Evolutionary conservation across 2,329 filamentous ascomycete species (phyloP), one percentile per base, ranked within the genome.

Genomic region (Whalleya microplaca): DNA sequence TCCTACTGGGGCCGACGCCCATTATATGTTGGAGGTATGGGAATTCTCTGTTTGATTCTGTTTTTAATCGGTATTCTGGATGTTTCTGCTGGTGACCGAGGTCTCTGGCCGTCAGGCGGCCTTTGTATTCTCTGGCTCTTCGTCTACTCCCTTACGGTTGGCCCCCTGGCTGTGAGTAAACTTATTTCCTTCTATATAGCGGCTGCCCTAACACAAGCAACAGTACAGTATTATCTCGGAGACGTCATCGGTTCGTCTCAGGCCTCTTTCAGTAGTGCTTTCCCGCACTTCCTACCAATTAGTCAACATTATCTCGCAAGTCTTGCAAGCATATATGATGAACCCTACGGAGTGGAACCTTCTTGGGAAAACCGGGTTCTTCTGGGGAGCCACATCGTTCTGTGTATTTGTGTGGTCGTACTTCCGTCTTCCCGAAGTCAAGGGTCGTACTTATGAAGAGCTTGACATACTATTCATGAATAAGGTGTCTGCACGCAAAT

Each of bases 381-480:
- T 79, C 61, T 78, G 76, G 74, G 73, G 69, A 1, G 70, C 68
- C 5, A 73, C 78, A 19, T 76, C 78, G 54, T 69, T 79, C 19
- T 53, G 76, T 5, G 72, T 78, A 20, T 73, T 81, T 3, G 63
- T 76, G 0, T 85, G 83, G 75, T 74, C 78, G 0, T 82, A 72
- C 61, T 81, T 81, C 64, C 79, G 77, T 19, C 68, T 83, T 7
- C 80, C 80, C 4, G 83, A 85, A 67, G 78, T 80, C 0, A 78
- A 78, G 42, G 78, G 75, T 2, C 74, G 79, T 20, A 80, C 78
- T 0, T 78, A 81, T 45, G 80, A 81, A 61, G 81, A 84, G 68
- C 72, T 85, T 1, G 82, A 84, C 51, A 71, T 79, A 10, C 64
- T 85, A 42, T 85, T 85, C 65, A 74, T 77, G 42, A 69, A 69